These are phyloP conservation scores for Globisporangium spiculum DNA, from an alignment of 352 stramenopile genomes.

Conservation along the genomic window DNA sequence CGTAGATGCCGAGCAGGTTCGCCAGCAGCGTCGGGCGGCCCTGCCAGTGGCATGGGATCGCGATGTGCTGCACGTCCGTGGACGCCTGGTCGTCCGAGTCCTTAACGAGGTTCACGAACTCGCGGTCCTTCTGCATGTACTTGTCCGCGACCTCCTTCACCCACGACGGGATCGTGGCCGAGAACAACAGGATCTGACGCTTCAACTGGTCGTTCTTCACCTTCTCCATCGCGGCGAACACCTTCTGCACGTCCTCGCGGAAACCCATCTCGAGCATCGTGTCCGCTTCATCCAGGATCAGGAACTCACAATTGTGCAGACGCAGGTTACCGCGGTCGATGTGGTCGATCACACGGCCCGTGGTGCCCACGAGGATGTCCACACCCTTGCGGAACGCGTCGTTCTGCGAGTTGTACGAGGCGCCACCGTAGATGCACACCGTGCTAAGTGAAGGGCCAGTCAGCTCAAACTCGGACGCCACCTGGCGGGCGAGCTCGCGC, in stretches of 20 bases:
- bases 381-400: slow-evolving; percentile 84
- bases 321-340: slow-evolving; percentile 89
- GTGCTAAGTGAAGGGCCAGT: slow-evolving; percentile 78
- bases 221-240: slow-evolving; percentile 81
- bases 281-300: slow-evolving; percentile 94
- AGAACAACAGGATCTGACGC: slow-evolving; percentile 91
- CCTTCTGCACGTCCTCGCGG: slow-evolving; percentile 94
- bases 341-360: slow-evolving; percentile 92
- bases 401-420: slow-evolving; percentile 89
- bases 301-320: slow-evolving; percentile 86
- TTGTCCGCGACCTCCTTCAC: slow-evolving; percentile 89
- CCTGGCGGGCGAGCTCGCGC: slow-evolving; percentile 97
- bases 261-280: slow-evolving; percentile 97
- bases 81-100: slow-evolving; percentile 87
- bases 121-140: slow-evolving; percentile 88
- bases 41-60: slow-evolving; percentile 91
- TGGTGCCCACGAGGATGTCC: slow-evolving; percentile 93
- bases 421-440: slow-evolving; percentile 91
- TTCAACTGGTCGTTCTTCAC: slow-evolving; percentile 49
- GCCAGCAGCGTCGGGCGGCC: slow-evolving; percentile 70
- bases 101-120: slow-evolving; percentile 92
- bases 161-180: slow-evolving; percentile 92
- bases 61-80: slow-evolving; percentile 92
- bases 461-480: slow-evolving; percentile 89
- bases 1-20: slow-evolving; percentile 79